phyloP scores from a whole-genome alignment of 2,329 filamentous ascomycete species.

The Emericellopsis atlantica region DNA sequence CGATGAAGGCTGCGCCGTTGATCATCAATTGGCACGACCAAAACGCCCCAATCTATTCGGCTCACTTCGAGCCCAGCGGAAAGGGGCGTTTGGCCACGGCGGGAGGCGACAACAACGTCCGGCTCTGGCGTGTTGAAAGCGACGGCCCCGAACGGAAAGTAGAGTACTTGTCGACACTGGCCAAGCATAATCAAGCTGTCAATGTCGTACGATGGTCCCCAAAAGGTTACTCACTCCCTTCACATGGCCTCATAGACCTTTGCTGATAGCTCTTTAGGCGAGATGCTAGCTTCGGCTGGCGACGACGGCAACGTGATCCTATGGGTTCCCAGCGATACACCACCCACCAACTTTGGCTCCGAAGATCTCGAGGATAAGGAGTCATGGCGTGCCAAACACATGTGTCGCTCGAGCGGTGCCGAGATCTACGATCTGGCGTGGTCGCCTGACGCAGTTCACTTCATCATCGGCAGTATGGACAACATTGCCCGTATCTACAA shows the following conservation, averaged over 20 bases:
- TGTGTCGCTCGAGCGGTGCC: constrained; percentile 88
- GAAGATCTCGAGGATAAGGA: constrained; percentile 89
- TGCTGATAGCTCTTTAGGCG: constrained; percentile 41
- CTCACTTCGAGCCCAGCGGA: constrained; percentile 86
- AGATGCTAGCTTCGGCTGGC: constrained; percentile 85
- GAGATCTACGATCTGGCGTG: constrained; percentile 98
- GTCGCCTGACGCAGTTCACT: constrained; percentile 93
- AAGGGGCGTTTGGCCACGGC: constrained; percentile 88
- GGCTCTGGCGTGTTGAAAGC: constrained; percentile 83
- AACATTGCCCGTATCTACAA: constrained; percentile 97
- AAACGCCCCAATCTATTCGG: constrained; percentile 92
- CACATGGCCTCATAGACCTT: neutral
- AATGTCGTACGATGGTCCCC: constrained; percentile 97
- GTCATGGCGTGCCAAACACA: constrained; percentile 91
- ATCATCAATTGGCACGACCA: constrained; percentile 99
- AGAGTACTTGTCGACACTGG: constrained; percentile 80
- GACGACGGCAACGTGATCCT: constrained; percentile 96
- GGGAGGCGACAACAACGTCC: constrained; percentile 92
- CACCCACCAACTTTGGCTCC: constrained; percentile 61
- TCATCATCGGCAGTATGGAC: constrained; percentile 99
- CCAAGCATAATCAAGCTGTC: constrained; percentile 92
- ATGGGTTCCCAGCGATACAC: constrained; percentile 80
- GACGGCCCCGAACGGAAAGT: constrained; percentile 80
- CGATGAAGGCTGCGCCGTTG: constrained; percentile 91
- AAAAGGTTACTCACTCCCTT: constrained; percentile 47